A percentile compares a stretch with the other conserved stretches of the same genome.
These are phyloP conservation scores for Penicillium freii DNA, from an alignment of 2,329 filamentous ascomycete species.

Conservation along the genomic window DNA sequence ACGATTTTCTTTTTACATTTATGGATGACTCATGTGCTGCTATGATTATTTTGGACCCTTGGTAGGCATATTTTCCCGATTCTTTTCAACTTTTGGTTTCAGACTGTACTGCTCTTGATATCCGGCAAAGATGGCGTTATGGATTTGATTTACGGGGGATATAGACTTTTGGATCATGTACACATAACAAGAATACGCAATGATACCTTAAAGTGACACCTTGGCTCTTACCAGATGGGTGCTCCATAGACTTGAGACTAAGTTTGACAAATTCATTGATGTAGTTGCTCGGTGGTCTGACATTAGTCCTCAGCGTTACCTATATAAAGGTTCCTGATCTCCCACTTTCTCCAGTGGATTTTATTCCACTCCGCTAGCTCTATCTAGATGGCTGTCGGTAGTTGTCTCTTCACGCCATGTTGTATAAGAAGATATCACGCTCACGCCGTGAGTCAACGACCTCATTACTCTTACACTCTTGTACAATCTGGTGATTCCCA, in stretches of 20 bases:
- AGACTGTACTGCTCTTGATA: slow-evolving; percentile 9
- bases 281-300: background rate
- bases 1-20: slow-evolving; percentile 9
- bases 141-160: background rate
- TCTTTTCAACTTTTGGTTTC: slow-evolving; percentile 1
- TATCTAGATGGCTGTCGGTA: background rate
- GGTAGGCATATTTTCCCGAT: slow-evolving; percentile 1
- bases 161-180: background rate
- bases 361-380: background rate
- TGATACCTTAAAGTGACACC: slow-evolving; percentile 4
- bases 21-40: slow-evolving; percentile 18
- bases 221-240: background rate
- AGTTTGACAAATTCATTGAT: background rate
- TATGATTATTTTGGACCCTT: slow-evolving; percentile 11
- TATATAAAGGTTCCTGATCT: background rate
- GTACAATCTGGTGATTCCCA: background rate
- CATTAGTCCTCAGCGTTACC: background rate
- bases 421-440: background rate
- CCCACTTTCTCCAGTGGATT: background rate
- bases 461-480: background rate
- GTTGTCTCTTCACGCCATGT: background rate
- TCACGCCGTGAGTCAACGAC: background rate
- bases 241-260: background rate
- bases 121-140: slow-evolving; percentile 9
- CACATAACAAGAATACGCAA: background rate